Evolutionary conservation across 306 rosid species (phyloP).

Genomic region (Dryas octopetala): DNA sequence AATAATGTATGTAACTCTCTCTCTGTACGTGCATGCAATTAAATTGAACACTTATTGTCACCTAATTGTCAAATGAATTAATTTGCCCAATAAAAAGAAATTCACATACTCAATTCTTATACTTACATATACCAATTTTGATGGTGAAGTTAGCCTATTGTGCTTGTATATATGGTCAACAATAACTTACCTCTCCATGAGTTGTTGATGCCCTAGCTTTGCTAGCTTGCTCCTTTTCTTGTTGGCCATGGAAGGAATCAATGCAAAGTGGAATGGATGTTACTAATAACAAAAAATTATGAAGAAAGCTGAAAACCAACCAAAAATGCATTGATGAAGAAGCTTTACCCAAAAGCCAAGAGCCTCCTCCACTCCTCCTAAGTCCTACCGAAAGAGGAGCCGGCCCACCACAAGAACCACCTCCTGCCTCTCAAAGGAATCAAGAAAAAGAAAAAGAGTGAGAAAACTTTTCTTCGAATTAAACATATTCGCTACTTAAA

Average conservation of each 20-base stretch:
- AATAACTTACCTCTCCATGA: background rate
- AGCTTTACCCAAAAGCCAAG: no score
- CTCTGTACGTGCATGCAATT: no score
- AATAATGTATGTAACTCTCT: no score
- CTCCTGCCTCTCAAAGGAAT: background rate
- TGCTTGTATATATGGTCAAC: background rate
- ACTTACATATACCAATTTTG: background rate
- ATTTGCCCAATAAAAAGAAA: background rate
- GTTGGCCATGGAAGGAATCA: constrained; percentile 29
- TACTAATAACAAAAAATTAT: background rate
- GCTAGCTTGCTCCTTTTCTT: constrained; percentile 10
- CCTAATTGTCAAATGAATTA: no score
- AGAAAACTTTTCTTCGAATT: no score
- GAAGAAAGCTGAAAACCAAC: background rate
- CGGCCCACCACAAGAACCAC: background rate
- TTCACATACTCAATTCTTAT: background rate
- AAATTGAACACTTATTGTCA: no score
- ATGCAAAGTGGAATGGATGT: background rate
- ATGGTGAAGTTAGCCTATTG: background rate
- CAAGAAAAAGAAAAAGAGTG: background rate
- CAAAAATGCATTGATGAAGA: background rate
- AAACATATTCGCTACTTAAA: no score
- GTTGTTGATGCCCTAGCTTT: background rate
- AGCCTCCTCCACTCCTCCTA: no score
- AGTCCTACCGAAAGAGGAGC: no score